Conservation (phyloP, 2,329 filamentous ascomycete species). For the Sclerotinia nivalis region DNA sequence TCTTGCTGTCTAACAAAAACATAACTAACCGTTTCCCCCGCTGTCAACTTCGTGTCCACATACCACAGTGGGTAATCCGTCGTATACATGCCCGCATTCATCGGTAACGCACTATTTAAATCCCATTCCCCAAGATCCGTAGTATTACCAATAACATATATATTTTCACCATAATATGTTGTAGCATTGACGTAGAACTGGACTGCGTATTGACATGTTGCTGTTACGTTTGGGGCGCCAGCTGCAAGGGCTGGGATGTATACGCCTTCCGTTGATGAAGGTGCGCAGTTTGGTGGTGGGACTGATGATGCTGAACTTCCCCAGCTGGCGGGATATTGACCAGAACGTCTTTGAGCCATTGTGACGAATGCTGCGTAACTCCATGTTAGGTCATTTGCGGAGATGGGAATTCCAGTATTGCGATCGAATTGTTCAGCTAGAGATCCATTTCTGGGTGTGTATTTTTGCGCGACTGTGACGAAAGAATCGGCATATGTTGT, state of each 20-base stretch:
- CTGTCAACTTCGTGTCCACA: constrained; percentile 45
- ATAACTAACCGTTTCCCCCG: constrained; percentile 48
- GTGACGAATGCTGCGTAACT: constrained; percentile 71
- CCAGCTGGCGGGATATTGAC: constrained; percentile 58
- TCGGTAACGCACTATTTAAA: constrained; percentile 37
- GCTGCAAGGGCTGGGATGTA: constrained; percentile 54
- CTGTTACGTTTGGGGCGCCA: constrained; percentile 40
- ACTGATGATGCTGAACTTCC: constrained; percentile 47
- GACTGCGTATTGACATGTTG: constrained; percentile 41
- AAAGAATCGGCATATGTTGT: constrained; percentile 63
- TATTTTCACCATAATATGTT: constrained; percentile 51
- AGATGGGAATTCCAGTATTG: constrained; percentile 54
- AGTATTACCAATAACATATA: constrained; percentile 49
- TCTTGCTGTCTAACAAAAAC: constrained; percentile 50
- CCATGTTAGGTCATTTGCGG: constrained; percentile 70
- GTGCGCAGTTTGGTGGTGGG: constrained; percentile 52
- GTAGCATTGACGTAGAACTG: constrained; percentile 50
- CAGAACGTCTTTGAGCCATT: constrained; percentile 55
- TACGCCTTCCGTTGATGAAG: constrained; percentile 49
- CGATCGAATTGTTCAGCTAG: constrained; percentile 67
- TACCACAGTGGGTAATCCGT: constrained; percentile 48
- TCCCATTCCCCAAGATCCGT: constrained; percentile 49
- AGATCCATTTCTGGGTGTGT: constrained; percentile 58
- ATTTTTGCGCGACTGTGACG: constrained; percentile 50
- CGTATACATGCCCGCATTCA: constrained; percentile 48